phyloP scores from a whole-genome alignment of 228 moss, liverwort and hornwort genomes.

The Sphagnum magellanicum region DNA sequence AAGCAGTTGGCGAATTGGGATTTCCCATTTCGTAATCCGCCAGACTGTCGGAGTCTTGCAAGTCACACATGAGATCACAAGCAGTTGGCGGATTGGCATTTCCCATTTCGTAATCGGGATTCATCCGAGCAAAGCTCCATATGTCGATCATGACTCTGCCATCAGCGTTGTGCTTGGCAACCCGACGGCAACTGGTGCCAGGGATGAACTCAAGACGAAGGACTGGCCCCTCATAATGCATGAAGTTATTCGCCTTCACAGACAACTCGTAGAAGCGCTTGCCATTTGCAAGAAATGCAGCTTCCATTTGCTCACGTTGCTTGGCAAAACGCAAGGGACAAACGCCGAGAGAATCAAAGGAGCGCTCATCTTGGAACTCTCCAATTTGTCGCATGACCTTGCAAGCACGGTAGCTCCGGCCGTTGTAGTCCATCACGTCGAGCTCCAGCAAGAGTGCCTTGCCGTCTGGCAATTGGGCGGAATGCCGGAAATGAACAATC shows the following conservation, averaged over 20 bases:
- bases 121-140: constrained; percentile 57
- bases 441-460: constrained; percentile 10
- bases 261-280: constrained; percentile 30
- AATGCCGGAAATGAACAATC: constrained; percentile 6
- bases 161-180: constrained; percentile 38
- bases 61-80: neutral
- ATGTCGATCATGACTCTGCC: constrained; percentile 73
- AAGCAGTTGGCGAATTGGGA: no score
- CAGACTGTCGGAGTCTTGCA: neutral
- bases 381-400: neutral
- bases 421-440: constrained; percentile 33
- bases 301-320: constrained; percentile 21
- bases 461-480: neutral
- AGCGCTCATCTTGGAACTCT: constrained; percentile 34
- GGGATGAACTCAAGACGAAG: constrained; percentile 9
- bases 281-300: constrained; percentile 38
- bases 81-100: constrained; percentile 30
- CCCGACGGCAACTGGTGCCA: no score
- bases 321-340: constrained; percentile 32
- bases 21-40: constrained; percentile 11
- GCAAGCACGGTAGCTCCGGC: constrained; percentile 29
- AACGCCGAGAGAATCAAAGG: constrained; percentile 25
- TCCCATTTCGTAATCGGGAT: constrained; percentile 34
- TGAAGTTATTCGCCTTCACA: constrained; percentile 21
- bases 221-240: constrained; percentile 46